Evolutionary conservation across 169 alveolate genomes (phyloP), one percentile per base, ranked within the genome.

Genomic region (Theileria sp.): DNA sequence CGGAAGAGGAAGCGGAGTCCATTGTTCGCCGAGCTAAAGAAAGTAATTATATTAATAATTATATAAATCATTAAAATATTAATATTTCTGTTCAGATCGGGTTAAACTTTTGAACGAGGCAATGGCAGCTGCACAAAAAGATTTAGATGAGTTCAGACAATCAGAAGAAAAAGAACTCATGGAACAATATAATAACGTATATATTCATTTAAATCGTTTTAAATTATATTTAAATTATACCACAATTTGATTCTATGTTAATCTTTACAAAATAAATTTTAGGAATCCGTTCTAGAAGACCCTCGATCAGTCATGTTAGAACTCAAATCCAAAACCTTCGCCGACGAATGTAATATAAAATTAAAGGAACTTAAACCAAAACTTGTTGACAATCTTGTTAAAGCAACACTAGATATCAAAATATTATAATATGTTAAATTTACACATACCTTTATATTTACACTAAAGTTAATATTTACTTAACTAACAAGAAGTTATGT

Each of bases 1-100:
- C 94, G 15, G 94, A 90, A 61, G 93, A 90, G 60, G 94, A 90
- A 77, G 94, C 94, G 15, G 94, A 90, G 79, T 78, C 88, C 23
- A 89, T 90, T 15, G 88, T 90, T 61, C 80, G 88, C 54, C 79
- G 92, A n/a, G 94, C 94, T n/a, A 86, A 87, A 51, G 94, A 90
- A 61, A 88, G 94, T 90, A 69, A 65, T 80, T 72, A 21, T 9
- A 34, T 12, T 9, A 69, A 23, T 21, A n/a, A 25, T 66, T 38
- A 19, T 70, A 34, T 13, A 21, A 6, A 19, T n/a, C 38, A 44
- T 34, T 26, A 7, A 36, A 5, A 65, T 26, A 21, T 21, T n/a
- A 17, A 28, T 13, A 17, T 50, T 19, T 0, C 51, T 49, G n/a
- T 69, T 44, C 38, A 90, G 94, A 84, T 28, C 88, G 92, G n/a